Evolutionary conservation across 345 rosid species (phyloP), one percentile per base, ranked within the genome.

Genomic region (Syzygium jambos): DNA sequence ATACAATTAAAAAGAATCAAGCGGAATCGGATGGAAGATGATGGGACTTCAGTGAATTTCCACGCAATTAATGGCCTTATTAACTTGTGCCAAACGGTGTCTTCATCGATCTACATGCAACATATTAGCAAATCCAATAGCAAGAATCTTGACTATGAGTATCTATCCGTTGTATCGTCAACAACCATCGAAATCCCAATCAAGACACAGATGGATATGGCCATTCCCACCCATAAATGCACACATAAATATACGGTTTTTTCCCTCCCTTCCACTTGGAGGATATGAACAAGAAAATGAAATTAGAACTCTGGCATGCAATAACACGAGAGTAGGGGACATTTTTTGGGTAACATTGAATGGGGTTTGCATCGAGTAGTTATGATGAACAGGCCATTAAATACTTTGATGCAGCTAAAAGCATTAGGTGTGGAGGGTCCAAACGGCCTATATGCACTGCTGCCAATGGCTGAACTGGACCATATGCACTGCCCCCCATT

Each of bases 141-240:
- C 2, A 0, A 61, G 73, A 61, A 59, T 59, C 16, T 27, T 0
- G 7, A 11, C 0, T 2, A 0, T 57, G 4, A 0, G 2, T 59
- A n/a, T 59, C 16, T n/a, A 27, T 27, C 14, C 3, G 0, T 59
- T 27, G 3, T 11, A 11, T 27, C 65, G 11, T 59, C 15, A 27
- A 59, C 15, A 25, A 11, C 27, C 65, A 59, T 25, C 16, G 16
- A 59, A 29, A 59, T 59, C 29, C 15, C 30, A 59, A 25, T 27
- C 27, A 59, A 59, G 15, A 11, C 27, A 14, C 29, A 6, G 5
- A 59, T 12, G 3, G 29, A 57, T 5, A 57, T 0, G 2, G 1
- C 34, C 0, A n/a, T 61, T 61, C 73, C 73, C 13, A 27, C 14
- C n/a, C 34, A n/a, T 61, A 61, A 61, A 61, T 61, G 73, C 19